Evolutionary conservation across 805 yeast species (phyloP), one percentile per base, ranked within the genome.

Genomic region (Kodamaea jinghongensis): DNA sequence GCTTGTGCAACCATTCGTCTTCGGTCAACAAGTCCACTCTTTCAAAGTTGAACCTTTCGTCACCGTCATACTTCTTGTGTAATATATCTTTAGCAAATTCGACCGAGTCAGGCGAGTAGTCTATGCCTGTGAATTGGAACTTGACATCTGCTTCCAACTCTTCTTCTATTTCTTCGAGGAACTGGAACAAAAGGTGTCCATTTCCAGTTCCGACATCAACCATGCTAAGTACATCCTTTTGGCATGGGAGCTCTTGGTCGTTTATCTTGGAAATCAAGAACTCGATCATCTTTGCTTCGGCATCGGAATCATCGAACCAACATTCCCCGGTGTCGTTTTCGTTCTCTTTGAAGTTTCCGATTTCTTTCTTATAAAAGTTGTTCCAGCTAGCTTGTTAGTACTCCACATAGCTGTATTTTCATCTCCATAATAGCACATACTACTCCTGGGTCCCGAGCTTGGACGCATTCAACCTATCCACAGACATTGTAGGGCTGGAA

Each of bases 231-330:
- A 55, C 46, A 2, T 56, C 58, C 6, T 51, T 40, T 11, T 49
- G 27, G 15, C 51, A 48, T 25, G 43, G 72, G 12, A 51, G 42
- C 34, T 40, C 60, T 22, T 34, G 48, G 4, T 46, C 55, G 2
- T 70, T 70, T 3, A 75, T 31, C 47, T 81, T 73, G 3, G 78
- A 78, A 12, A 71, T 63, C 5, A 91, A 58, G 52, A 83, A 90
- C 35, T 78, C 78, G n/a, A 85, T 72, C 79, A 93, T 83, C 55
- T 80, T 83, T 43, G 71, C 73, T 55, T 91, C 98, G 0, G 99
- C 98, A 53, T 84, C 89, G n/a, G 86, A 83, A 54, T 93, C 99
- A 49, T 85, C 81, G 61, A 93, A 93, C 99, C 99, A 93, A 59
- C 90, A 78, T 60, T 93, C 98, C 2, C 99, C 99, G 0, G 89